Base-by-base conservation (phyloP, 768 basidiomycete genomes). In the Agaricus blazei region DNA sequence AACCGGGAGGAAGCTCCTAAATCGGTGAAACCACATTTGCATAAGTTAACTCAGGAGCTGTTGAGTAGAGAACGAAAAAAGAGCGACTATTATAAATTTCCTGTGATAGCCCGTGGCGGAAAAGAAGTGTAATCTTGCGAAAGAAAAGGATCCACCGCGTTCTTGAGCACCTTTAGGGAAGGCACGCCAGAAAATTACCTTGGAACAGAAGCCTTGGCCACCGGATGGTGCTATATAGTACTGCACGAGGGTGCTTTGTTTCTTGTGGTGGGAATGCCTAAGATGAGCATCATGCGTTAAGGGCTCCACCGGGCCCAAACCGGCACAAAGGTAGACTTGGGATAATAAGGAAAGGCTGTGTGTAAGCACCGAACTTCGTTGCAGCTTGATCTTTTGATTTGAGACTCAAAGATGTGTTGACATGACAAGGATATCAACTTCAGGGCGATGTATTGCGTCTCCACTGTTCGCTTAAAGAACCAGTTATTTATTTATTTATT, bases 371-470 rank as follows among this genome's bases (percentile, higher is more conserved):
- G 40, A 42, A 37, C 48, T 56, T 56, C 24, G 54, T 43, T 56
- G 54, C 26, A 23, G 53, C 26, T n/a, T 49, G 40, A 55, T 42
- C 31, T 44, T 34, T 34, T 31, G 5, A 38, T 54, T 31, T 23
- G 37, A 41, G 23, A 28, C 28, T 24, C 46, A 19, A 48, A 14
- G 37, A 49, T 47, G 37, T 48, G 46, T 41, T 48, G 45, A 48
- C 28, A 49, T 49, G 54, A 56, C 54, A 50, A 56, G 54, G 54
- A 56, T 49, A 56, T 56, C 54, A 56, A 31, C 54, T 34, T 11
- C 54, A 36, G 40, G 38, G 29, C 47, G 31, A 43, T 26, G 38
- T 19, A 14, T 46, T 34, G 23, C 34, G 27, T 19, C 28, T 49
- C 23, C 47, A 40, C 26, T 56, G 24, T 41, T 42, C 48, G 36